phyloP scores from a whole-genome alignment of 2,329 filamentous ascomycete species.

The Aspergillus transmontanensis region DNA sequence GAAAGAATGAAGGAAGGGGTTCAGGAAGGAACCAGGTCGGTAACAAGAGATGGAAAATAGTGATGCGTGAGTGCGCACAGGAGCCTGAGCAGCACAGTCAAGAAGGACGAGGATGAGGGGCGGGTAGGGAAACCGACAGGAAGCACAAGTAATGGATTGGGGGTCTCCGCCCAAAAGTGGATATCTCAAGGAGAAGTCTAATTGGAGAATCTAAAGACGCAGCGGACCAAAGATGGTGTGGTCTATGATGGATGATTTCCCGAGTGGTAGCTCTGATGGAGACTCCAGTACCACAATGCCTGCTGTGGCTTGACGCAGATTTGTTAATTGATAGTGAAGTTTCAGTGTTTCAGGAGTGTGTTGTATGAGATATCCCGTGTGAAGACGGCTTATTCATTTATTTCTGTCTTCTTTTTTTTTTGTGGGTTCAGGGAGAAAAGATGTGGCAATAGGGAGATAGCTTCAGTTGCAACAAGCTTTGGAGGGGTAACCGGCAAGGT shows the following conservation, averaged over 20 bases:
- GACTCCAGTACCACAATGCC: background rate
- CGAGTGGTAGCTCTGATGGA: constrained; percentile 2
- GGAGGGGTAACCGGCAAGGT: constrained; percentile 18
- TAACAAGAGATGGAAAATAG: constrained; percentile 6
- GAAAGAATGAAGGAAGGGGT: background rate
- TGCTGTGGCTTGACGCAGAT: background rate
- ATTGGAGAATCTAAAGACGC: constrained; percentile 25
- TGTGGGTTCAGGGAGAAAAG: background rate
- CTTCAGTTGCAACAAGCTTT: constrained; percentile 15
- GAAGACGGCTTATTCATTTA: constrained; percentile 4
- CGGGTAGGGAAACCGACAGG: constrained; percentile 26
- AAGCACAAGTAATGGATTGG: constrained; percentile 8
- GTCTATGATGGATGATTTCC: constrained; percentile 6
- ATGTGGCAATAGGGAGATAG: background rate
- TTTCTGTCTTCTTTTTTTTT: constrained; percentile 7
- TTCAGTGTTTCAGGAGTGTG: background rate
- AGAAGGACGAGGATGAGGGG: constrained; percentile 21
- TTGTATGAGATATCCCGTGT: background rate
- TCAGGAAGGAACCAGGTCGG: background rate
- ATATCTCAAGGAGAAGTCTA: constrained; percentile 25
- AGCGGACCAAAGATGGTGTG: constrained; percentile 19
- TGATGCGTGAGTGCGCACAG: constrained; percentile 7
- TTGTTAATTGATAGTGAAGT: background rate
- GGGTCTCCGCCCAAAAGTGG: constrained; percentile 23
- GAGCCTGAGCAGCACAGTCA: constrained; percentile 7